phyloP scores from a whole-genome alignment of 176 grass and related monocot species.

The Aegilops longissima region DNA sequence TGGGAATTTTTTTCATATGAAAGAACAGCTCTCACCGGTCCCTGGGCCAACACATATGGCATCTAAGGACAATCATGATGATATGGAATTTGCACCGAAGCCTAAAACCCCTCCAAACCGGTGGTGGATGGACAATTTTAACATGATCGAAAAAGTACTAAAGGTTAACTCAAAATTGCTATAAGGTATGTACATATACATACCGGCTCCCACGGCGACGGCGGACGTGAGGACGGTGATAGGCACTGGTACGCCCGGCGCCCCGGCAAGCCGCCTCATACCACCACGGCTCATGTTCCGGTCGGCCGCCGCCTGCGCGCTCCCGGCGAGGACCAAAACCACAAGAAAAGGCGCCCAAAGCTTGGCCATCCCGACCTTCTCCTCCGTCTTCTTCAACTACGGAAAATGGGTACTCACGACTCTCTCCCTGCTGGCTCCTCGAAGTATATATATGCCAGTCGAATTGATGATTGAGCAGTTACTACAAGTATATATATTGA shows the following conservation, averaged over 20 bases:
- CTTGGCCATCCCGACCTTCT: neutral
- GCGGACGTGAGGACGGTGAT: constrained; percentile 15
- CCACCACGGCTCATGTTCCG: neutral
- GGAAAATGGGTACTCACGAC: neutral
- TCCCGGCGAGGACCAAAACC: neutral
- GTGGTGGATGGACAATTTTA: neutral
- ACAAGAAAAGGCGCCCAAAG: neutral
- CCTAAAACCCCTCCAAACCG: neutral
- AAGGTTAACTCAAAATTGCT: too few species aligned
- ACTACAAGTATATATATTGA: too few species aligned
- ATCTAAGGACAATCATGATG: neutral
- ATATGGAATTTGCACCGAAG: neutral
- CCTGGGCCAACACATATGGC: neutral
- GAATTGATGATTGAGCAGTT: too few species aligned
- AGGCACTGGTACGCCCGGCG: neutral
- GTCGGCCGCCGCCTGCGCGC: neutral
- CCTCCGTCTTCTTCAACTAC: neutral
- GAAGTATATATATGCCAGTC: too few species aligned
- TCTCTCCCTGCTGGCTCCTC: too few species aligned
- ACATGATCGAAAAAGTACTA: neutral
- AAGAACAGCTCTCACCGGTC: neutral
- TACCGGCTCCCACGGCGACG: constrained; percentile 21
- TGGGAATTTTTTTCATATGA: neutral
- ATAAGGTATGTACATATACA: neutral
- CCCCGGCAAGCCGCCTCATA: neutral